Evolutionary conservation across 352 stramenopile species (phyloP), one percentile per base, ranked within the genome.

Genomic region (Phytophthora europaea): DNA sequence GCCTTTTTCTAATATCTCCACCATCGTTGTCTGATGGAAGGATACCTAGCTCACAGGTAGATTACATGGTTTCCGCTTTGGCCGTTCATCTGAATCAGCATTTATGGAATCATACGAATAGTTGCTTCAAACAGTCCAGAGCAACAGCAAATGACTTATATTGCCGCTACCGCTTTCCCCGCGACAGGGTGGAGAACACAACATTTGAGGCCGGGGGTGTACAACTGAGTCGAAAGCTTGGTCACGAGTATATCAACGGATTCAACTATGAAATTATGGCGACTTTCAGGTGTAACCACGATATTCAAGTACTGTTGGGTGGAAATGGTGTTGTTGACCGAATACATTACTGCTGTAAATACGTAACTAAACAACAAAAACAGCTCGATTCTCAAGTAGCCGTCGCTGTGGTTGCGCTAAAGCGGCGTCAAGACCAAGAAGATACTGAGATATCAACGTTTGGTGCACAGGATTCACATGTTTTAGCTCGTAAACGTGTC

Each of bases 261-360:
- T 67, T 67, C 15, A 67, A 67, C 6, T 67, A 61, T 28, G 34
- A 40, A 4, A 59, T 67, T 10, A 67, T 67, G 61, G 50, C 50
- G 6, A 53, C 50, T 8, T 67, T 67, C 8, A 60, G 52, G 12
- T 67, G 48, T 26, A 63, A 45, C 6, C 50, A 60, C 15, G 38
- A 40, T 18, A 40, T 53, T 33, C 12, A 67, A 53, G 40, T 28
- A 22, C 18, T 67, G 43, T 8, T 67, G 36, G 63, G 63, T 15
- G 63, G 63, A 20, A 53, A 13, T 2, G 63, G 59, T 53, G 15
- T 52, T 2, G 13, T 23, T 2, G 63, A 59, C 28, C 10, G 53
- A 23, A 70, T 70, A 22, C n/a, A 53, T 12, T 70, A 64, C 12
- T 70, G 63, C 26, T 57, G 48, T 20, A 70, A 70, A 22, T 70